These are phyloP conservation scores for Peronospora farinosa DNA, from an alignment of 352 stramenopile genomes.

Conservation along the genomic window DNA sequence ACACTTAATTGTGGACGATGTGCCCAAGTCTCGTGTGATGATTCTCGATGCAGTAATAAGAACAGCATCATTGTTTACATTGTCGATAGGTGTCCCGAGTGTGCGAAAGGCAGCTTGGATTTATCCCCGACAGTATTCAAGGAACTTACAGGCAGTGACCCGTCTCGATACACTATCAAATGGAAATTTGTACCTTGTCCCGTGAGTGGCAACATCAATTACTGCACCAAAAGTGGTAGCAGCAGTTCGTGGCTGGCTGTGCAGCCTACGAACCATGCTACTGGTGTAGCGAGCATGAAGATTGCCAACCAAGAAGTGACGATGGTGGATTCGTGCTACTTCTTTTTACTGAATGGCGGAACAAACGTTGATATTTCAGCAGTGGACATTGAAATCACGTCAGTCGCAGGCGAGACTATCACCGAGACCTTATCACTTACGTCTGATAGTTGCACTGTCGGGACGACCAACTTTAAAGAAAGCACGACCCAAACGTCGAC, in stretches of 20 bases:
- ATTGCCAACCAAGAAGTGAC: conserved; percentile 52
- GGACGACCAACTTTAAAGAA: conserved; percentile 23
- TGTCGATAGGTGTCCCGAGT: conserved; percentile 67
- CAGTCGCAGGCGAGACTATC: conserved; percentile 42
- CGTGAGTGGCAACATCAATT: conserved; percentile 37
- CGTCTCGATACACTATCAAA: conserved; percentile 38
- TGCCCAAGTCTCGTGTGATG: conserved; percentile 53
- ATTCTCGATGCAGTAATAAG: conserved; percentile 40
- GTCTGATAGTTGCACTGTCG: conserved; percentile 34
- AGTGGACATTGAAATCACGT: conserved; percentile 46
- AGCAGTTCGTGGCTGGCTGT: conserved; percentile 42
- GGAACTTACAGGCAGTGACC: conserved; percentile 34
- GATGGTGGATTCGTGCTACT: conserved; percentile 66
- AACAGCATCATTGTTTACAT: conserved; percentile 46
- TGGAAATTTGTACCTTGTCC: conserved; percentile 50
- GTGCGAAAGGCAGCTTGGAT: conserved; percentile 48
- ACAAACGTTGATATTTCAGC: conserved; percentile 27
- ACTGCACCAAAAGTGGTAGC: conserved; percentile 46
- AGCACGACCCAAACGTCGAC: conserved; percentile 14
- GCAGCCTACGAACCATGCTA: conserved; percentile 37
- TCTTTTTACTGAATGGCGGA: conserved; percentile 44
- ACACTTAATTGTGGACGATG: conserved; percentile 59
- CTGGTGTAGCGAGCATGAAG: conserved; percentile 29
- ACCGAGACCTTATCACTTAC: conserved; percentile 44
- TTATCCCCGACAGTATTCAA: conserved; percentile 44